phyloP scores from a whole-genome alignment of 495 filamentous ascomycete genomes.

The Trichocladium antarcticum region DNA sequence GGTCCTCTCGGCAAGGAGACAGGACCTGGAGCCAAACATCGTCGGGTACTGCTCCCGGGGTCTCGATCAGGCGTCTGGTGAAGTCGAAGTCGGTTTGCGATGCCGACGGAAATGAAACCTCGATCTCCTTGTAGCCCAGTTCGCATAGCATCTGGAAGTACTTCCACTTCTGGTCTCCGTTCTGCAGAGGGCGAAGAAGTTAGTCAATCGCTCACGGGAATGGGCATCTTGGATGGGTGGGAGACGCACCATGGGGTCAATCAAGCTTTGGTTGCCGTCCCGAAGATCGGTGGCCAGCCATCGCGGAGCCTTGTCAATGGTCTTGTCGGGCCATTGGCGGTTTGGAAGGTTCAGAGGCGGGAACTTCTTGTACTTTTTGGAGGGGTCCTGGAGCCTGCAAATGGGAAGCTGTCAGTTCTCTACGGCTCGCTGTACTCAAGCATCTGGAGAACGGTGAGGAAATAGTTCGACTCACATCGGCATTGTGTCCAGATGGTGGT shows the following conservation, averaged over 20 bases:
- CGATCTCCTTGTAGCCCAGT: slow-evolving; percentile 96
- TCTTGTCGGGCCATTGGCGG: slow-evolving; percentile 84
- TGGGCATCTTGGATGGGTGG: background rate
- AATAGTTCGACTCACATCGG: slow-evolving; percentile 25
- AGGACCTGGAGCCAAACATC: slow-evolving; percentile 96
- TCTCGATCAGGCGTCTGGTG: slow-evolving; percentile 76
- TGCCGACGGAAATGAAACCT: slow-evolving; percentile 90
- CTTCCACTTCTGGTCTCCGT: slow-evolving; percentile 82
- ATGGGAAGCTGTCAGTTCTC: slow-evolving; percentile 7
- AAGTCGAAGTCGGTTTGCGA: slow-evolving; percentile 95
- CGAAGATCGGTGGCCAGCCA: slow-evolving; percentile 80
- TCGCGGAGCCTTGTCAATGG: slow-evolving; percentile 64
- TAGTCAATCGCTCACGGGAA: slow-evolving; percentile 13
- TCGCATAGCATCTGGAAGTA: slow-evolving; percentile 93
- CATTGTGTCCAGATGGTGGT: slow-evolving; percentile 17
- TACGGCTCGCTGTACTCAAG: background rate
- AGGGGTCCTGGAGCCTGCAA: slow-evolving; percentile 84
- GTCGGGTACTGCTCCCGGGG: slow-evolving; percentile 73
- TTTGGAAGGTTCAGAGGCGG: slow-evolving; percentile 70
- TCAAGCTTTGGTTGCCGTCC: slow-evolving; percentile 82
- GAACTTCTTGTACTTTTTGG: slow-evolving; percentile 72
- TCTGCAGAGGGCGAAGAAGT: slow-evolving; percentile 41
- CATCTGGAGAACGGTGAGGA: background rate
- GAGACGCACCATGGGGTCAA: slow-evolving; percentile 70
- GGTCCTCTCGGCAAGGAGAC: slow-evolving; percentile 82